phyloP scores from a whole-genome alignment of 202 grass and related monocot genomes.

The Setaria italica region DNA sequence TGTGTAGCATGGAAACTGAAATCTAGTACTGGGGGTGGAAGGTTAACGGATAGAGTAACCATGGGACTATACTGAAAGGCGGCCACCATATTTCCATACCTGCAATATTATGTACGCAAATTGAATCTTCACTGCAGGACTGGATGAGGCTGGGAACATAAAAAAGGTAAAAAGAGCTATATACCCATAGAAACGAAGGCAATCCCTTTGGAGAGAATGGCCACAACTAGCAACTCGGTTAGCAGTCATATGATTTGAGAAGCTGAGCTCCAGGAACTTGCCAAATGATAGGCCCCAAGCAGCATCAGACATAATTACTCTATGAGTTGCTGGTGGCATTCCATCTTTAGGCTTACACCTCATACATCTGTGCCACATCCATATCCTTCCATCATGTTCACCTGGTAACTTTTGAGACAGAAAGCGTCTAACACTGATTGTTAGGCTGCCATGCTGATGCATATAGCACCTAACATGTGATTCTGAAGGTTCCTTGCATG shows the following conservation, averaged over 20 bases:
- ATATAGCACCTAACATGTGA: constrained; percentile 83
- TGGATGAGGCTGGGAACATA: constrained; percentile 24
- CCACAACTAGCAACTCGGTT: constrained; percentile 87
- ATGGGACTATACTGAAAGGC: constrained; percentile 83
- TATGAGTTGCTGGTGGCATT: constrained; percentile 72
- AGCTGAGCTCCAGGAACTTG: constrained; percentile 94
- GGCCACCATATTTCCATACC: constrained; percentile 89
- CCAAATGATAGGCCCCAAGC: constrained; percentile 96
- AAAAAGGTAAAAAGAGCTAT: constrained; percentile 35
- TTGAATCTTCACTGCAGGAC: constrained; percentile 23
- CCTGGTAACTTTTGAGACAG: constrained; percentile 64
- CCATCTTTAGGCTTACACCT: constrained; percentile 77
- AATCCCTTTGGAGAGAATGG: constrained; percentile 89
- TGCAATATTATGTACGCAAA: constrained; percentile 49
- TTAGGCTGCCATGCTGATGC: constrained; percentile 82
- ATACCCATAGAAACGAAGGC: constrained; percentile 94
- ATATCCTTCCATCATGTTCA: constrained; percentile 86
- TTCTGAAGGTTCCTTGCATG: constrained; percentile 82
- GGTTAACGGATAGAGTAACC: constrained; percentile 75
- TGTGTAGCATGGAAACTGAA: constrained; percentile 59
- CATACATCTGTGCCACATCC: constrained; percentile 98
- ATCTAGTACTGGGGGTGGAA: constrained; percentile 74
- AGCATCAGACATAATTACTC: constrained; percentile 86
- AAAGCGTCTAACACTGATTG: constrained; percentile 72
- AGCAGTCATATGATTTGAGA: constrained; percentile 82